phyloP scores from a whole-genome alignment of 176 grass and related monocot genomes.

The Rhynchospora pubera region DNA sequence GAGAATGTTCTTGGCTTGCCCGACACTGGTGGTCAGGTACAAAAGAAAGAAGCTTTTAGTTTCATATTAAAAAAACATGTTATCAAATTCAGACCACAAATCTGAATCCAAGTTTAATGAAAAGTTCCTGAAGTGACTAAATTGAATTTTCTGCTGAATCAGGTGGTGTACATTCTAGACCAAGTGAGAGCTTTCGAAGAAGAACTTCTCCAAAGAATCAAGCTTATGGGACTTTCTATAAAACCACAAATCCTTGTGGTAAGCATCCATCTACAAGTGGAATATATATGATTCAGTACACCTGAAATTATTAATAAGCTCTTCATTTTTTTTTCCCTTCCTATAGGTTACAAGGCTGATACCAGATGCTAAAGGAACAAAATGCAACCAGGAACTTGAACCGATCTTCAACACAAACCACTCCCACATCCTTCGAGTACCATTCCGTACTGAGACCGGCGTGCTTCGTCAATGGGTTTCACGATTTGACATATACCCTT shows the following conservation, averaged over 20 bases:
- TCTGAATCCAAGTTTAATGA: neutral
- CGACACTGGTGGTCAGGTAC: slow-evolving; percentile 90
- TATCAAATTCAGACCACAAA: neutral
- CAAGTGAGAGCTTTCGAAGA: slow-evolving; percentile 95
- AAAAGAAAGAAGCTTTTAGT: neutral
- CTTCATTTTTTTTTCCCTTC: neutral
- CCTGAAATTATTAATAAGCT: neutral
- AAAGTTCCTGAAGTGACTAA: neutral
- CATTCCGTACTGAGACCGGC: slow-evolving; percentile 60
- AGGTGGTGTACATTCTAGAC: slow-evolving; percentile 96
- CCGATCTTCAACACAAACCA: slow-evolving; percentile 62
- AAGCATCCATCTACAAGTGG: slow-evolving; percentile 12
- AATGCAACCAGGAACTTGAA: slow-evolving; percentile 91
- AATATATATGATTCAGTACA: slow-evolving; percentile 7
- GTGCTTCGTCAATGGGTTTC: slow-evolving; percentile 77
- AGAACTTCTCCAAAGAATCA: slow-evolving; percentile 82
- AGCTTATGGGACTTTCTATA: slow-evolving; percentile 64
- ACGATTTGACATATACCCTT: slow-evolving; percentile 93
- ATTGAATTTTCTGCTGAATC: slow-evolving; percentile 20
- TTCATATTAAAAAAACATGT: neutral
- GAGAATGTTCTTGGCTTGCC: slow-evolving; percentile 95
- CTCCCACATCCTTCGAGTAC: slow-evolving; percentile 76
- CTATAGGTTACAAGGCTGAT: slow-evolving; percentile 84
- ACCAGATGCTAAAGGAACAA: slow-evolving; percentile 86
- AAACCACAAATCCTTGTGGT: slow-evolving; percentile 96